Base-by-base conservation (phyloP, 139 green algal species). In the Yamagishiella unicocca region DNA sequence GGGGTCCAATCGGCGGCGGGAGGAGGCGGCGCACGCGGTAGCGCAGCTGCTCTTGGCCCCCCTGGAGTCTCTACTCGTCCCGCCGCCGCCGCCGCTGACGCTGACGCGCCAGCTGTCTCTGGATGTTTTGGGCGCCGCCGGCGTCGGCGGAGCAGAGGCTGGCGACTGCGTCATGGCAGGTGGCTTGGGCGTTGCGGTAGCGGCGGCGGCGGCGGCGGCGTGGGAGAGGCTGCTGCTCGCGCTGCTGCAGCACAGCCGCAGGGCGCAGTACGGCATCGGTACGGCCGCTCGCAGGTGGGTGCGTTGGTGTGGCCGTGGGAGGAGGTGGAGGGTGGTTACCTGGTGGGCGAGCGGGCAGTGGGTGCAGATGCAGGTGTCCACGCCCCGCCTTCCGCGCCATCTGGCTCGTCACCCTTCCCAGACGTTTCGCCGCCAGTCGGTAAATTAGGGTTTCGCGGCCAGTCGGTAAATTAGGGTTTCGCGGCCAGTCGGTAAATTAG, bases 211-310 rank as follows among this genome's bases (percentile, higher is more conserved):
- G 62, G 43, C 62, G n/a, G 66, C 40, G 19, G 62, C 62, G 64
- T 86, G 80, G 80, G 64, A 66, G 64, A 64, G 31, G 33, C 33
- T 86, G 80, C 33, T 77, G 19, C 2, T 24, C 42, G 62, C 22
- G 62, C 42, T 77, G 42, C 43, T 77, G 80, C 55, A 45, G 42
- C 33, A 67, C 31, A 78, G 62, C 43, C 62, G 64, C 9, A 42
- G 64, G 3, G 9, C 31, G 22, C 33, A 67, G 64, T 27, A 31
- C 19, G 78, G 78, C 27, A 6, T 84, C 19, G 66, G 33, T 6
- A 29, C 66, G 31, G 31, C 31, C 33, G 24, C 29, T 33, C 62
- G 62, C 62, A n/a, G n/a, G n/a, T n/a, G n/a, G n/a, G n/a, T n/a
- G n/a, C n/a, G n/a, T n/a, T n/a, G n/a, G n/a, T n/a, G n/a, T n/a